These are phyloP conservation scores for Pseudoneurospora amorphoporcata DNA, from an alignment of 495 filamentous ascomycete species.

Conservation along the genomic window DNA sequence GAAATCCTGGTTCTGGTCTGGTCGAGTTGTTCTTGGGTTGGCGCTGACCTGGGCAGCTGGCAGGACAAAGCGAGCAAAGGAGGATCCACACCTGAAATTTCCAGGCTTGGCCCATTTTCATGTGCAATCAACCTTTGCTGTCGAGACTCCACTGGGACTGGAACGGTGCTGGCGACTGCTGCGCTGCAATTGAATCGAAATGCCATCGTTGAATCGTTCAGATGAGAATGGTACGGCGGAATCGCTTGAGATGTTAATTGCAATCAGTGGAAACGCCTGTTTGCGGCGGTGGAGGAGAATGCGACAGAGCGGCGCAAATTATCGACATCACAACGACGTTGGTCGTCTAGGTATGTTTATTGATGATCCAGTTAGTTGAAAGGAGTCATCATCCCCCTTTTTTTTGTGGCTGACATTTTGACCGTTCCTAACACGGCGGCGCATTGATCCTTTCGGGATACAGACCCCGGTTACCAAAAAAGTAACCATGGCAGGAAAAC, in stretches of 20 bases:
- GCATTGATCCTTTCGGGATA: not conserved
- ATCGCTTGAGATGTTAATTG: not conserved
- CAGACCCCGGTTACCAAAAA: not conserved
- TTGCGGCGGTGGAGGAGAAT: not conserved
- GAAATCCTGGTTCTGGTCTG: not conserved
- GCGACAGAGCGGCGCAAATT: not conserved
- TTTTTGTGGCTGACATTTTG: not conserved
- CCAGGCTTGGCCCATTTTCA: not conserved
- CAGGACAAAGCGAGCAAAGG: not conserved
- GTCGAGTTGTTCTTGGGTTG: not conserved
- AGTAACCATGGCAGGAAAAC: not conserved
- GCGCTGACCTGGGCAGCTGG: not conserved
- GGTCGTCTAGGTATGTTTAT: not conserved
- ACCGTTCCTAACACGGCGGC: not conserved
- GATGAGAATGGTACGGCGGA: not conserved
- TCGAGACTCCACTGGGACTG: not conserved
- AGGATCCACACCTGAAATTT: not conserved
- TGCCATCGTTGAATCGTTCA: not conserved
- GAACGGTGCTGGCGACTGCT: not conserved
- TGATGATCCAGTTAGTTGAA: not conserved
- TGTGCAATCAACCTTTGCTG: not conserved
- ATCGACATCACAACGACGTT: not conserved
- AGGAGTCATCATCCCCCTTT: not conserved
- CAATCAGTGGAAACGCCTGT: not conserved
- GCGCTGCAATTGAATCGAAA: not conserved